These are phyloP conservation scores for Hypoxylon subgilvum DNA, from an alignment of 495 filamentous ascomycete species.

Conservation along the genomic window DNA sequence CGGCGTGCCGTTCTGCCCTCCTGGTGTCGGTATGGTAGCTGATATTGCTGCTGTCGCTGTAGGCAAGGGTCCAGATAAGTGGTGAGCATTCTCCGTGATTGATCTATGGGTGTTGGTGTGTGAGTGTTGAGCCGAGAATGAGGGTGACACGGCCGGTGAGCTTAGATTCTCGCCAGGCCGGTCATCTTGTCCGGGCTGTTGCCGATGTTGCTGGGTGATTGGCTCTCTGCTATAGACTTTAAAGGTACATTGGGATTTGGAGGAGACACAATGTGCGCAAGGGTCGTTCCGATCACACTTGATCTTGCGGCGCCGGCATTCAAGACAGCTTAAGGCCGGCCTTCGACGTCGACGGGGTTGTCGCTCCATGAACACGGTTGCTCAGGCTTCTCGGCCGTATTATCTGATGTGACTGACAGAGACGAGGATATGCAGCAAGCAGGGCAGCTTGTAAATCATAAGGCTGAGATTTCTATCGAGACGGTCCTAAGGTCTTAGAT, in stretches of 20 bases:
- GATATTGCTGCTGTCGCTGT: not conserved
- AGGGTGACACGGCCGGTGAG: constrained; percentile 9
- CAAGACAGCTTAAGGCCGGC: constrained; percentile 50
- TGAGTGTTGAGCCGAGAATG: constrained; percentile 1
- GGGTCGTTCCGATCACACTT: constrained; percentile 55
- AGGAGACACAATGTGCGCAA: constrained; percentile 51
- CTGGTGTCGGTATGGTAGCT: not conserved
- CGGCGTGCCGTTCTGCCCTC: not conserved
- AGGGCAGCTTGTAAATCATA: not conserved
- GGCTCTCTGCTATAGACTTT: constrained; percentile 22
- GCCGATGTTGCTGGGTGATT: not conserved
- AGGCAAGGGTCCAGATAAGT: not conserved
- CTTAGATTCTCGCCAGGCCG: constrained; percentile 1
- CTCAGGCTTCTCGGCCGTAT: constrained; percentile 10
- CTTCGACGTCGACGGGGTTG: constrained; percentile 43
- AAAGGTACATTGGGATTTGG: constrained; percentile 34
- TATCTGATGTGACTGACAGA: not conserved
- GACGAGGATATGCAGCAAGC: not conserved
- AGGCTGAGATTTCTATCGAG: not conserved
- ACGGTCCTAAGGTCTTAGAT: constrained; percentile 4
- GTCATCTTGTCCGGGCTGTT: not conserved
- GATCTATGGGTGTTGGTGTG: not conserved
- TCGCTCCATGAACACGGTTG: constrained; percentile 25
- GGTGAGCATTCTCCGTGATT: not conserved
- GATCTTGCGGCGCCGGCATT: constrained; percentile 60